Evolutionary conservation across 306 rosid species (phyloP).

Genomic region (Citrullus amarus): DNA sequence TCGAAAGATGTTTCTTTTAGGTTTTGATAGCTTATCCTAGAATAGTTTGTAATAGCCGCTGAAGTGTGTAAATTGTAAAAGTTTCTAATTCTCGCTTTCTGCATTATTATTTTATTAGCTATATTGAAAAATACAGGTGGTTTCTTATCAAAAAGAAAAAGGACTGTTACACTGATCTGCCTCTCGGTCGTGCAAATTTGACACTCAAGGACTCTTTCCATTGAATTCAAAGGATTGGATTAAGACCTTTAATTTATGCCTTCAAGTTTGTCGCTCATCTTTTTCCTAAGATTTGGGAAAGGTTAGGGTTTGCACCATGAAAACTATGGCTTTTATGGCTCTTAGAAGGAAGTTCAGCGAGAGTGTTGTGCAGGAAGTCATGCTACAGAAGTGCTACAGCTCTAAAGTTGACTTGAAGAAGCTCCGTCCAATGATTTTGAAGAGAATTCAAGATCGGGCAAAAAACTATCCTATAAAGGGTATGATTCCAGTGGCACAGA

Average conservation of each 20-base stretch:
- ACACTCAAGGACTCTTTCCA: neutral
- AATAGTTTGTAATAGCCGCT: too few relatives aligned
- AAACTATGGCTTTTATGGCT: constrained; percentile 20
- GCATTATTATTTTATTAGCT: too few relatives aligned
- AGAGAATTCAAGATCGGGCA: constrained; percentile 51
- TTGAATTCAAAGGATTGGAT: neutral
- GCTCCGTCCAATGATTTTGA: constrained; percentile 59
- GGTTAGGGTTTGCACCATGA: neutral
- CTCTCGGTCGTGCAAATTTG: too few relatives aligned
- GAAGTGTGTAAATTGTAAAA: too few relatives aligned
- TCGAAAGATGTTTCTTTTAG: too few relatives aligned
- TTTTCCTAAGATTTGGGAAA: neutral
- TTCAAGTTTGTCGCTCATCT: neutral
- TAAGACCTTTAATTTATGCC: neutral
- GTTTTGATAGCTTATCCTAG: too few relatives aligned
- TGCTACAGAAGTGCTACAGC: constrained; percentile 11
- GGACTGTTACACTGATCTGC: too few relatives aligned
- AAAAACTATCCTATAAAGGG: constrained; percentile 40
- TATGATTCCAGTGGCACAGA: constrained; percentile 59
- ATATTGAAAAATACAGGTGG: too few relatives aligned
- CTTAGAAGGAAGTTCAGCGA: constrained; percentile 17
- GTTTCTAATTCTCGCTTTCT: too few relatives aligned
- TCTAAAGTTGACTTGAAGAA: constrained; percentile 33
- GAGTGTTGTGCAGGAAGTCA: constrained; percentile 8
- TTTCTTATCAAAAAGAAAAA: too few relatives aligned